Evolutionary conservation across 2,329 filamentous ascomycete species (phyloP), one percentile per base, ranked within the genome.

Genomic region (Colletotrichum sp.): DNA sequence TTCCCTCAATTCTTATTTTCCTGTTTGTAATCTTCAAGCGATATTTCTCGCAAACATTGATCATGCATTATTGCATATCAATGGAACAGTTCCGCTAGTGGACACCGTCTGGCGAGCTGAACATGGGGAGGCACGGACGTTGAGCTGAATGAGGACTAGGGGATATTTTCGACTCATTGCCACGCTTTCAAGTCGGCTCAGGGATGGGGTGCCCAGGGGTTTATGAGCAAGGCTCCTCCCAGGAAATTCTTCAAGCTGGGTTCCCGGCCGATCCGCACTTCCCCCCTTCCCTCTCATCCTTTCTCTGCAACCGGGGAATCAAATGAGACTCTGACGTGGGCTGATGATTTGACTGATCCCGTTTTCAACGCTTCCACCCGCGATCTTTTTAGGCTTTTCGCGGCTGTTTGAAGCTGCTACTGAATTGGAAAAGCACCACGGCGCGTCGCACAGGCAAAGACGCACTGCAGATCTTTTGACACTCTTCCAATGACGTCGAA

Each of bases 251-350:
- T 34, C 16, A 48, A 71, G 68, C 61, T 72, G 67, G 60, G 48
- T 66, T 58, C 67, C 67, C 68, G 61, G 61, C 8, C 39, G 62
- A 67, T 71, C 72, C 72, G 68, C 72, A 39, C 55, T 22, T 56
- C 13, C 9, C 36, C 22, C 10, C 27, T 32, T 71, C 28, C 27
- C 48, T 10, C n/a, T 28, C 39, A 18, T 43, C 55, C 36, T 55
- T 25, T n/a, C 28, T 28, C 13, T 56, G 27, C 66, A 28, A 55
- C 43, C 56, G 25, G 30, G 18, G 18, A 55, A 66, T 55, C 28
- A 66, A 28, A 66, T 28, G 30, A 32, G n/a, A 32, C 27, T 25
- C 13, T n/a, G 55, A 34, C 55, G 39, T 69, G 65, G 65, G 28
- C 55, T 73, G 65, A 69, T 56, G 43, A 30, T 67, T 60, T 30